These are phyloP conservation scores for Zancudomyces culisetae DNA, from an alignment of 371 early-diverging fungal genomes.

Conservation along the genomic window DNA sequence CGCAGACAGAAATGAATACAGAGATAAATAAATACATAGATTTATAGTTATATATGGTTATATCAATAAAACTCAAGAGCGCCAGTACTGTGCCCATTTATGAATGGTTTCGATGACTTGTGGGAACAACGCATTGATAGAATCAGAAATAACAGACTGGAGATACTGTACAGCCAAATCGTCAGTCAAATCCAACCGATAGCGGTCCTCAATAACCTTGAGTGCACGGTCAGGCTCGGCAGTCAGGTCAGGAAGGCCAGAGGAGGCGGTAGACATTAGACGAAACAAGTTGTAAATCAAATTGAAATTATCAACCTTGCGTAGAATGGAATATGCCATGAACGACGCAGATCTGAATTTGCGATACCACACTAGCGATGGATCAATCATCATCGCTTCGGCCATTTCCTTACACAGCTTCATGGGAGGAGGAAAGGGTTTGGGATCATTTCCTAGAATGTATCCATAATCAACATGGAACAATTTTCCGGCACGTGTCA, in stretches of 20 bases:
- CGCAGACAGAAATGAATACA: background rate
- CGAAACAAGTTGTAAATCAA: constrained; percentile 86
- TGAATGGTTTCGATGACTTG: constrained; percentile 95
- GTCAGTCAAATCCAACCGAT: constrained; percentile 76
- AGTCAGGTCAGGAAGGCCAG: constrained; percentile 86
- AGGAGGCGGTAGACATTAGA: constrained; percentile 63
- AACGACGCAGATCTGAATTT: constrained; percentile 80
- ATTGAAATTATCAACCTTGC: constrained; percentile 62
- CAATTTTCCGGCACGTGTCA: constrained; percentile 71
- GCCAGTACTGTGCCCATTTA: constrained; percentile 81
- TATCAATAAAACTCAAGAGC: constrained; percentile 6
- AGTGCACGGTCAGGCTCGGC: constrained; percentile 94
- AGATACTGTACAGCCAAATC: constrained; percentile 88
- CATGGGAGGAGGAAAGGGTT: constrained; percentile 97
- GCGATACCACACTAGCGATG: constrained; percentile 35
- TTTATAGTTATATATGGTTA: background rate
- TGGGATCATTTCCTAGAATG: constrained; percentile 93
- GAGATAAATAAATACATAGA: background rate
- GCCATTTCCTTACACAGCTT: constrained; percentile 98
- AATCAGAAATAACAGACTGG: constrained; percentile 76
- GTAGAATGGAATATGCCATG: constrained; percentile 75
- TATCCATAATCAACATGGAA: constrained; percentile 98
- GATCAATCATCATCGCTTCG: constrained; percentile 56
- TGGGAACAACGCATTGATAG: constrained; percentile 85
- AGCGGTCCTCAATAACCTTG: constrained; percentile 82